Evolutionary conservation across 306 rosid genomes (phyloP), one percentile per base, ranked within the genome.

Genomic region (Inga leiocalycina): DNA sequence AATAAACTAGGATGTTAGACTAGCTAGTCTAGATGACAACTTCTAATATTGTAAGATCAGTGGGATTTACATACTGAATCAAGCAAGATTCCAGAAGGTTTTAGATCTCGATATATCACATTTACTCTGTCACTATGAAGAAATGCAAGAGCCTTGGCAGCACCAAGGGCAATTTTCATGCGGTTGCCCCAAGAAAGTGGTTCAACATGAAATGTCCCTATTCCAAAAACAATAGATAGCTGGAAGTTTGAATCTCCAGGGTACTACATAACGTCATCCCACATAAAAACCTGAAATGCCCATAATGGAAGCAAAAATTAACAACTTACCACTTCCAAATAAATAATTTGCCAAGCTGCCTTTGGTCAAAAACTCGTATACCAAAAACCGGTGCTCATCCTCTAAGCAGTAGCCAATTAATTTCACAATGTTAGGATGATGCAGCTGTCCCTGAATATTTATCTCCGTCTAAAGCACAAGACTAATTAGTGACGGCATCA

Each of bases 31-130:
- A 62, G 66, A 75, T 84, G 75, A 71, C 62, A 3, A 83, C 48
- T 6, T 61, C 61, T 35, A 46, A 64, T 74, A 39, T 64, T 51
- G 51, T 30, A 79, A 43, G 74, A 62, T 62, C 44, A 14, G 43
- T 54, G 77, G 19, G 74, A 49, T 80, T 75, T 45, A 34, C 92
- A 14, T 85, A 92, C 99, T 4, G 94, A 88, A 80, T 92, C 99
- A 1, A 97, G 94, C 61, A 97, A 87, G 80, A 97, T 89, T 79
- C 91, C 91, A 37, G 97, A 86, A 34, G 97, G 76, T 84, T 97
- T 97, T n/a, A 97, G 89, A 89, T 97, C 99, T 32, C 98, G 89
- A 45, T 92, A 94, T 69, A 97, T 94, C 84, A 97, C 98, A 91
- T 88, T 92, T 20, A 90, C 99, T 87, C 88, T 88, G 13, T 94